These are phyloP conservation scores for Tuber aestivum DNA, from an alignment of 495 filamentous ascomycete genomes.

Conservation along the genomic window DNA sequence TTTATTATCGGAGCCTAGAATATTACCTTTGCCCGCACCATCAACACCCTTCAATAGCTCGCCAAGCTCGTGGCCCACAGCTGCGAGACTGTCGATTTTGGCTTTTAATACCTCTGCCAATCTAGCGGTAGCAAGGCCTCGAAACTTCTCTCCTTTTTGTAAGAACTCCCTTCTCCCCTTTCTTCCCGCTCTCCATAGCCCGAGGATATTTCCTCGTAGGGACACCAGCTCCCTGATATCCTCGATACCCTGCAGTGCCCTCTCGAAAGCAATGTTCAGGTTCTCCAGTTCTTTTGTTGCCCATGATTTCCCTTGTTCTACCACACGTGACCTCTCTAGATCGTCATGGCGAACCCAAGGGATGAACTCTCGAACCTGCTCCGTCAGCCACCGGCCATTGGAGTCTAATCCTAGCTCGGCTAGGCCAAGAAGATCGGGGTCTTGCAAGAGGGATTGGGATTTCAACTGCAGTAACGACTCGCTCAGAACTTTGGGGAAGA, in stretches of 20 bases:
- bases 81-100: slow-evolving; percentile 54
- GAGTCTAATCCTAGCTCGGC: slow-evolving; percentile 75
- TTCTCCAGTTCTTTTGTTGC: slow-evolving; percentile 61
- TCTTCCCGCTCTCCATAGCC: slow-evolving; percentile 61
- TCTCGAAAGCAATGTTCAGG: slow-evolving; percentile 56
- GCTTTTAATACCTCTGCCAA: slow-evolving; percentile 55
- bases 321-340: slow-evolving; percentile 58
- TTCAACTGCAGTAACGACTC: slow-evolving; percentile 66
- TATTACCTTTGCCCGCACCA: slow-evolving; percentile 58
- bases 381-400: slow-evolving; percentile 71
- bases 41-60: slow-evolving; percentile 52
- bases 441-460: slow-evolving; percentile 60
- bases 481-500: slow-evolving; percentile 66
- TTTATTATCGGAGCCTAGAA: slow-evolving; percentile 43
- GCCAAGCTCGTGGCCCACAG: slow-evolving; percentile 55
- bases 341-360: slow-evolving; percentile 87
- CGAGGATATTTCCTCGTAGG: slow-evolving; percentile 62
- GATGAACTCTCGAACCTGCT: slow-evolving; percentile 78
- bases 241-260: slow-evolving; percentile 51
- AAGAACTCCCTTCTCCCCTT: slow-evolving; percentile 47
- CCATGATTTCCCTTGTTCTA: slow-evolving; percentile 66
- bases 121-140: slow-evolving; percentile 61
- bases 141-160: slow-evolving; percentile 48
- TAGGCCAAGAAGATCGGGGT: slow-evolving; percentile 57
- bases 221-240: slow-evolving; percentile 64